Base-by-base conservation (phyloP, 495 filamentous ascomycete genomes). In the Recurvomyces mirabilis region DNA sequence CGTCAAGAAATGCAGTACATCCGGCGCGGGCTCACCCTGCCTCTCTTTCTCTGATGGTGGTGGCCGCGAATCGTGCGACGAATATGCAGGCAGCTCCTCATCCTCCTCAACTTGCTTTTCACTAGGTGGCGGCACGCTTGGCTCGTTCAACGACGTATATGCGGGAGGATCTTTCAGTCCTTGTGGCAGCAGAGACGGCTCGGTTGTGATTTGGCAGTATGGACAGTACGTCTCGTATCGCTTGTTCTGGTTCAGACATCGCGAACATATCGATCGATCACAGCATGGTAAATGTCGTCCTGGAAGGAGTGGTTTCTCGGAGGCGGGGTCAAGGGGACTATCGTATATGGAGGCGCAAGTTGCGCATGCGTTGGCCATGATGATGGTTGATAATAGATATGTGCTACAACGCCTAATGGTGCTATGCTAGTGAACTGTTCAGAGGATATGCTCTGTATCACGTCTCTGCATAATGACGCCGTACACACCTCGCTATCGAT, bases 191-290 rank as follows among this genome's bases (percentile, higher is more conserved):
- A 68, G 53, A 0, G 69, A 67, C 2, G 74, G 71, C 15, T 65
- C 64, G 18, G 60, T 62, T 14, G 67, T 68, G 22, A 73, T 60
- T 56, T 77, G 73, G 43, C 73, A 77, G 54, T 70, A 77, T 0
- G 72, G 73, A 58, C 83, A 87, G 61, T 87, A 87, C 17, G 63
- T 66, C 25, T 67, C 68, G 61, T 87, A 87, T 15, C 83, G 75
- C 15, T 64, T 64, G 55, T 87, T 87, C 33, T 66, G 78, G 46
- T 66, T 58, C 48, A 81, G 74, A 65, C 84, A 89, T 30, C 62
- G 62, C 3, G 73, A 70, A 55, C 84, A 87, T 49, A 87, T 82
- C 9, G 68, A 60, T 33, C 84, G 68, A 23, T 61, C 62, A 54
- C 83, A 88, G 60, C 83, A 87, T 64, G 57, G 20, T 64, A 67